Evolutionary conservation across 2,329 filamentous ascomycete genomes (phyloP).

Genomic region (Shiraia sp.): DNA sequence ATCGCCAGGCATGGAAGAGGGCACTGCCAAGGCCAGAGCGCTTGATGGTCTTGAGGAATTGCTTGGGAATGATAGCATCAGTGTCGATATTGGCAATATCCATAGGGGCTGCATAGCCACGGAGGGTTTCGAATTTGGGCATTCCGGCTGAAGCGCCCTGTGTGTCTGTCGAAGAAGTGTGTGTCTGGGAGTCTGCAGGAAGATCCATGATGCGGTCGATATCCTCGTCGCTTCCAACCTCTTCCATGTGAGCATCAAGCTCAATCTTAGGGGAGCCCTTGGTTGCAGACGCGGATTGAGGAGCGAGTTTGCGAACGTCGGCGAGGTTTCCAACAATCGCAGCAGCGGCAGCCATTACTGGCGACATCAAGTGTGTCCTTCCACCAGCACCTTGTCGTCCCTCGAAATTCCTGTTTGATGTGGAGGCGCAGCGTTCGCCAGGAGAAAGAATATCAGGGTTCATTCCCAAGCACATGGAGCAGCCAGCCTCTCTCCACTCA

Average conservation of each 20-base stretch:
- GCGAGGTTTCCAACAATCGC: conserved; percentile 88
- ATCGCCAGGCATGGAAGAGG: conserved; percentile 85
- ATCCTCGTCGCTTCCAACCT: conserved; percentile 64
- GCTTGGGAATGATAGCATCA: conserved; percentile 99
- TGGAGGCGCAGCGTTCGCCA: conserved; percentile 90
- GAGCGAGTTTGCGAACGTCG: conserved; percentile 80
- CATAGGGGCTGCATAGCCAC: conserved; percentile 85
- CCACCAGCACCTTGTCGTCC: conserved; percentile 91
- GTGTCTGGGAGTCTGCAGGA: conserved; percentile 68
- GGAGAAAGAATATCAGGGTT: conserved; percentile 96
- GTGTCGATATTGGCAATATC: conserved; percentile 93
- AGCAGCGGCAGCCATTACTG: conserved; percentile 92
- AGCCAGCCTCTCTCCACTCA: conserved; percentile 97
- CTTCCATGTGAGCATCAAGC: conserved; percentile 62
- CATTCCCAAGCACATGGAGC: conserved; percentile 99
- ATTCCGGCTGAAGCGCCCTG: conserved; percentile 64
- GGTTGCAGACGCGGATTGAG: conserved; percentile 47
- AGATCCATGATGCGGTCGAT: conserved; percentile 66
- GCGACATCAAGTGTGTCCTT: conserved; percentile 94
- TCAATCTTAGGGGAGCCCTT: conserved; percentile 61
- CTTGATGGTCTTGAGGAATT: conserved; percentile 99
- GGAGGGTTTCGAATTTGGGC: conserved; percentile 80
- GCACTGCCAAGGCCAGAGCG: conserved; percentile 88
- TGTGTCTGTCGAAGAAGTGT: conserved; percentile 61
- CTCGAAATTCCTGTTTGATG: conserved; percentile 97